A percentile compares a stretch with the other conserved stretches of the same genome.
These are phyloP conservation scores for Trichosporon faecale DNA, from an alignment of 1,284 basidiomycete genomes.

Conservation along the genomic window DNA sequence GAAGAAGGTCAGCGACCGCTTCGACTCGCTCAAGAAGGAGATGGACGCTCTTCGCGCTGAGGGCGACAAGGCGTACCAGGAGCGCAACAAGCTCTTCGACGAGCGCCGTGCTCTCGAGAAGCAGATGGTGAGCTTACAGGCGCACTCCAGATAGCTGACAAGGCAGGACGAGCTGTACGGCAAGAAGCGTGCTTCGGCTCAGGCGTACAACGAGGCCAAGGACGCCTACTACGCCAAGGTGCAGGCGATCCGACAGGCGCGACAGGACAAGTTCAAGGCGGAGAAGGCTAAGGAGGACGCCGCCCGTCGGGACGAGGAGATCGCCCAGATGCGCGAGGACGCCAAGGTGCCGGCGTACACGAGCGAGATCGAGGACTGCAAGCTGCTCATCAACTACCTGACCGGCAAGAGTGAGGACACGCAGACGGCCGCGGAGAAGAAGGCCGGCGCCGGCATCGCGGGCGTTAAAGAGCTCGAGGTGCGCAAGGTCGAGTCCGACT, in stretches of 20 bases:
- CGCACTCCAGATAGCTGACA: slow-evolving; percentile 11
- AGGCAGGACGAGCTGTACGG: slow-evolving; percentile 66
- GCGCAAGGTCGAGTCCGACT: slow-evolving; percentile 72
- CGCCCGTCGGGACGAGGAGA: slow-evolving; percentile 75
- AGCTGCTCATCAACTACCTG: slow-evolving; percentile 72
- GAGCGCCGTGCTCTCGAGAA: slow-evolving; percentile 75
- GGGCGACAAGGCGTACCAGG: slow-evolving; percentile 78
- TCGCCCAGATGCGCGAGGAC: slow-evolving; percentile 80
- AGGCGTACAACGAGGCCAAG: slow-evolving; percentile 72
- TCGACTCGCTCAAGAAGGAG: slow-evolving; percentile 78
- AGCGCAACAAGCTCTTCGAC: slow-evolving; percentile 78
- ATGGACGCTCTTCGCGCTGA: slow-evolving; percentile 82
- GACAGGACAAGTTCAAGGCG: slow-evolving; percentile 72
- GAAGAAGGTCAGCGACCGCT: slow-evolving; percentile 77
- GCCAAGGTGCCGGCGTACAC: slow-evolving; percentile 88
- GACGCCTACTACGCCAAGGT: slow-evolving; percentile 77
- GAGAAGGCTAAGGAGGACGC: slow-evolving; percentile 82
- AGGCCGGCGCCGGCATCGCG: slow-evolving; percentile 53
- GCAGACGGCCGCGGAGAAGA: slow-evolving; percentile 32
- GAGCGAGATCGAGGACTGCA: slow-evolving; percentile 90
- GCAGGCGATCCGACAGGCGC: slow-evolving; percentile 70
- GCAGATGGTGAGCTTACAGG: slow-evolving; percentile 55
- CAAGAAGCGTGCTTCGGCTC: slow-evolving; percentile 71
- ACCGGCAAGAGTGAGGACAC: slow-evolving; percentile 61
- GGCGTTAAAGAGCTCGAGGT: slow-evolving; percentile 80